These are phyloP conservation scores for Balansia obtecta DNA, from an alignment of 2,329 filamentous ascomycete species.

Conservation along the genomic window DNA sequence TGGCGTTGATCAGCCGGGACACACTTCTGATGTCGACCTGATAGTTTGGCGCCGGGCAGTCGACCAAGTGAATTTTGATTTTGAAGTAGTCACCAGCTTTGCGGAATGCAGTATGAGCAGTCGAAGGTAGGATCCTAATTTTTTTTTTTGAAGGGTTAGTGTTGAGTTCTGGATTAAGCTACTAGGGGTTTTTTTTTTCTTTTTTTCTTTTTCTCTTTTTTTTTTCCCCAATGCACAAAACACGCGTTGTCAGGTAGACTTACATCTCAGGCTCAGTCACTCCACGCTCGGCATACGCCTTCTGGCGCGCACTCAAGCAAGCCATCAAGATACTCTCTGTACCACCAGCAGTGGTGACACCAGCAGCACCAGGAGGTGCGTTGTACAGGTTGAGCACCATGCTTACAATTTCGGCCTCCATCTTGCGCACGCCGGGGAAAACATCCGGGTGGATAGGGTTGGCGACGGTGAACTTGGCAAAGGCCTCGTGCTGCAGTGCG, in stretches of 20 bases:
- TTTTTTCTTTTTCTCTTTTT: too few species aligned
- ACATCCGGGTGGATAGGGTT: conserved; percentile 98
- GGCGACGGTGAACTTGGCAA: conserved; percentile 84
- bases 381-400: conserved; percentile 91
- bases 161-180: background rate
- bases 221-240: too few species aligned
- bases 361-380: conserved; percentile 71
- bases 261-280: conserved; percentile 93
- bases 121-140: conserved; percentile 77
- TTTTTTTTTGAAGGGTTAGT: background rate
- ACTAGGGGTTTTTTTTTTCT: too few species aligned
- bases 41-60: conserved; percentile 74
- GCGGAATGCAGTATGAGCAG: conserved; percentile 89
- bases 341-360: conserved; percentile 82
- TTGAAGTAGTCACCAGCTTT: conserved; percentile 94
- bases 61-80: conserved; percentile 83
- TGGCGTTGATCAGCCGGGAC: conserved; percentile 78
- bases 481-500: conserved; percentile 81
- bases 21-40: conserved; percentile 73
- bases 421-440: conserved; percentile 94
- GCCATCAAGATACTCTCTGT: conserved; percentile 97
- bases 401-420: conserved; percentile 95
- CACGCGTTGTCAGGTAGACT: too few species aligned
- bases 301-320: conserved; percentile 78
- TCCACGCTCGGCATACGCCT: conserved; percentile 72